Evolutionary conservation across 2,329 filamentous ascomycete genomes (phyloP).

Genomic region (Rhexocercosporidium sp.): DNA sequence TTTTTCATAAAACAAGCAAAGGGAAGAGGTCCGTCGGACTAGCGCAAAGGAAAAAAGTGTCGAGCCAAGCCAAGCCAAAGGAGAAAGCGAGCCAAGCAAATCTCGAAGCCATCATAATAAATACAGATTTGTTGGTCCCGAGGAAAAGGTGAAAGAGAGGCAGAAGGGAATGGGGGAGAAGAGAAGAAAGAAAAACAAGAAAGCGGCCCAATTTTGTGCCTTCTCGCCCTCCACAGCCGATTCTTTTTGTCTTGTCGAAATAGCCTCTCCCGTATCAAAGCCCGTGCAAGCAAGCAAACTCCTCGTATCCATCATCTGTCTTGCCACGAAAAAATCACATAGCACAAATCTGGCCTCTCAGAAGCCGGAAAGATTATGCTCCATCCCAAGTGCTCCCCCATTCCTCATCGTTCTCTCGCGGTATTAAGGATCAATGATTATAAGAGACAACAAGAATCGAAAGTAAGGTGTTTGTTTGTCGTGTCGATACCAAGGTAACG

Average conservation of each 20-base stretch:
- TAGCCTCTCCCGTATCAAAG: constrained; percentile 14
- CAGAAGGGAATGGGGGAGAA: constrained; percentile 16
- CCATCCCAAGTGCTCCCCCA: constrained; percentile 32
- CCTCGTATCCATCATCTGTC: constrained; percentile 34
- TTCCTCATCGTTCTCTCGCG: constrained; percentile 32
- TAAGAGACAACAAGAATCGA: constrained; percentile 42
- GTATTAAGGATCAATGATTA: constrained; percentile 43
- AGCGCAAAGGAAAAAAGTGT: constrained; percentile 33
- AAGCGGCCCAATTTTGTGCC: constrained; percentile 33
- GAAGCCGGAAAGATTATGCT: constrained; percentile 38
- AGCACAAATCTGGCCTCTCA: constrained; percentile 37
- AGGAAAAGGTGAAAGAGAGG: constrained; percentile 29
- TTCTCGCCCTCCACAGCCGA: constrained; percentile 12
- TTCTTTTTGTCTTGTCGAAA: constrained; percentile 24
- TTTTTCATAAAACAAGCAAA: constrained; percentile 36
- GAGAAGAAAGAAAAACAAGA: constrained; percentile 23
- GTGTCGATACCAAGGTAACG: constrained; percentile 32
- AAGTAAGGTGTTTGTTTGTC: constrained; percentile 39
- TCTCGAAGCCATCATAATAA: constrained; percentile 42
- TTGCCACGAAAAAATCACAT: constrained; percentile 25
- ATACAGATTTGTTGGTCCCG: constrained; percentile 37
- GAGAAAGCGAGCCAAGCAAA: constrained; percentile 26
- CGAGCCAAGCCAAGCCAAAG: constrained; percentile 5
- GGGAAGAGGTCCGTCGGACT: constrained; percentile 9
- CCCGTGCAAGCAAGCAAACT: constrained; percentile 32